A percentile compares a stretch with the other conserved stretches of the same genome.
These are phyloP conservation scores for Wolfiporia cocos DNA, from an alignment of 1,284 basidiomycete genomes.

Conservation along the genomic window DNA sequence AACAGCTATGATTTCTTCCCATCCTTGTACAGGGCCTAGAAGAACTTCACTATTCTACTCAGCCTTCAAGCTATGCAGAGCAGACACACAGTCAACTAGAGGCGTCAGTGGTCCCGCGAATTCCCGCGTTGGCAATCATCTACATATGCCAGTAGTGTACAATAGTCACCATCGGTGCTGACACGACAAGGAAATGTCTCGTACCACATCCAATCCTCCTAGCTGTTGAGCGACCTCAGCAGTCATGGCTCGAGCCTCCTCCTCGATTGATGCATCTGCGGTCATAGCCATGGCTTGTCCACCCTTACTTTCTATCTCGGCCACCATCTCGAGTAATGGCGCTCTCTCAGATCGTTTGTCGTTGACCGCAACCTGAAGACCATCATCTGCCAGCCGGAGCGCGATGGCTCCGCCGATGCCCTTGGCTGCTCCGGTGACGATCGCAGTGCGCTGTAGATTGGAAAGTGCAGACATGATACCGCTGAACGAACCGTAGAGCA, in stretches of 20 bases:
- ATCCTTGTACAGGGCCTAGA: constrained; percentile 16
- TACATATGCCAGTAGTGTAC: too few relatives aligned
- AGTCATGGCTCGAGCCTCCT: constrained; percentile 5
- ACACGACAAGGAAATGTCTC: neutral
- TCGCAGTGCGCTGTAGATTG: constrained; percentile 5
- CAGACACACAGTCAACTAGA: constrained; percentile 16
- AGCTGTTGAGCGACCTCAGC: constrained; percentile 4
- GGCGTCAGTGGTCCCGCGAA: constrained; percentile 15
- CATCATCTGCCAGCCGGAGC: constrained; percentile 15
- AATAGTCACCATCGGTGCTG: neutral
- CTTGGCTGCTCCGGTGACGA: constrained; percentile 7
- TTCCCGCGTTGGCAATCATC: constrained; percentile 31
- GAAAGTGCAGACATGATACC: too few relatives aligned
- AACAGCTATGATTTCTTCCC: constrained; percentile 21
- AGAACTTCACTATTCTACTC: neutral
- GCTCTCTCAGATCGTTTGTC: constrained; percentile 11
- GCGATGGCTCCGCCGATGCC: constrained; percentile 9
- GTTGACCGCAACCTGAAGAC: constrained; percentile 17
- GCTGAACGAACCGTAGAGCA: too few relatives aligned
- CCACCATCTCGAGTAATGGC: constrained; percentile 7
- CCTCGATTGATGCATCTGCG: constrained; percentile 9
- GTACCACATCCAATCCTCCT: constrained; percentile 9
- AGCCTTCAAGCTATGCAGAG: too few relatives aligned
- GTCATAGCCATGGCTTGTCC: constrained; percentile 3
- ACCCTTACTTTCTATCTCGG: constrained; percentile 6